Conservation (phyloP, 2,329 filamentous ascomycete genomes). For the Catunica adiposa region DNA sequence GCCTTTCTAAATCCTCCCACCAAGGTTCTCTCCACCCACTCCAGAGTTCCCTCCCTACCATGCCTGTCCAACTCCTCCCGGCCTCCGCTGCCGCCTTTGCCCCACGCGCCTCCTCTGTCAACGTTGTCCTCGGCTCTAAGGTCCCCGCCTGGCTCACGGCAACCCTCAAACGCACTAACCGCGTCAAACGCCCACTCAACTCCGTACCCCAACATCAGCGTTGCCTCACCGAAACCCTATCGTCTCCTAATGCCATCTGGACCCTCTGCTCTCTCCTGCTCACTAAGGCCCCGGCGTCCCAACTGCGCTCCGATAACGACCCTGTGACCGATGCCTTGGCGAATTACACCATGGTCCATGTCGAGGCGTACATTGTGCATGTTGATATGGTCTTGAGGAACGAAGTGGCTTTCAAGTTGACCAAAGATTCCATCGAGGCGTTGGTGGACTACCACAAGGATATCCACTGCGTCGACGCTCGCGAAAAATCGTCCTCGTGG, state of each 20-base stretch:
- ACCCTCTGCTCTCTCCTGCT: conserved; percentile 85
- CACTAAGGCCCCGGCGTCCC: conserved; percentile 70
- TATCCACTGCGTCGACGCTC: conserved; percentile 78
- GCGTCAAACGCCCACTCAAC: conserved; percentile 91
- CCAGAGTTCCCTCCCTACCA: conserved; percentile 31
- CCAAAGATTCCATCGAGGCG: conserved; percentile 79
- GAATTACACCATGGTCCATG: conserved; percentile 83
- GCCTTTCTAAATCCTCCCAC: not conserved
- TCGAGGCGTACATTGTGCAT: conserved; percentile 96
- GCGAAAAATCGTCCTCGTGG: conserved; percentile 84
- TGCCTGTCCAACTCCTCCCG: conserved; percentile 76
- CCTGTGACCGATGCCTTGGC: conserved; percentile 72
- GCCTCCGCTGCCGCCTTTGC: conserved; percentile 94
- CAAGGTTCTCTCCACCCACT: conserved; percentile 14
- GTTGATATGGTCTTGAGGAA: conserved; percentile 97
- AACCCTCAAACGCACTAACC: conserved; percentile 91
- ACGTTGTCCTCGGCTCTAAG: conserved; percentile 82
- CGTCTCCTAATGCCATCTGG: conserved; percentile 83
- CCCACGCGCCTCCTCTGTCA: conserved; percentile 74
- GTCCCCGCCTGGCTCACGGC: conserved; percentile 94
- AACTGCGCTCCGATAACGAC: conserved; percentile 44
- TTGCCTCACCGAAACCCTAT: conserved; percentile 89
- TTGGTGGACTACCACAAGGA: conserved; percentile 95
- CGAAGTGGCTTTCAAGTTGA: conserved; percentile 96
- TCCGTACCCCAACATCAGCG: conserved; percentile 88